These are phyloP conservation scores for Pythium utonaiense DNA, from an alignment of 352 stramenopile species.

Conservation along the genomic window DNA sequence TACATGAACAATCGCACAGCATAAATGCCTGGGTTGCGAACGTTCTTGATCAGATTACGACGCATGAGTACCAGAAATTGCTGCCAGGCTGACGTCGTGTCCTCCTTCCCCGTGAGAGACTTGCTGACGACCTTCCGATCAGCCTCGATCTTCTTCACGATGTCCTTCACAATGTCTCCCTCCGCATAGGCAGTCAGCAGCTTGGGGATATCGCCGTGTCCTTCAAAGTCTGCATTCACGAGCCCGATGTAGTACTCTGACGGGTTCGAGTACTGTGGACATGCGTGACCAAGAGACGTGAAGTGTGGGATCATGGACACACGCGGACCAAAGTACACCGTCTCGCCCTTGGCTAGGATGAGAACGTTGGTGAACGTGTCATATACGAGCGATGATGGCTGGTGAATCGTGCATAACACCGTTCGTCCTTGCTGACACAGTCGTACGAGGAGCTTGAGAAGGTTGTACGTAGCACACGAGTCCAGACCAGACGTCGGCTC, in stretches of 20 bases:
- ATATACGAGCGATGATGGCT: conserved; percentile 71
- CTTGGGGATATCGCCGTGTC: conserved; percentile 18
- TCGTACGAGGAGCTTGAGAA: conserved; percentile 75
- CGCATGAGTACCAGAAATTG: conserved; percentile 56
- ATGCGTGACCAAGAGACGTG: conserved; percentile 38
- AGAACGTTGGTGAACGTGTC: conserved; percentile 60
- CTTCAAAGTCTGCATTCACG: conserved; percentile 41
- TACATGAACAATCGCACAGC: conserved; percentile 72
- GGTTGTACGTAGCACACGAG: conserved; percentile 75
- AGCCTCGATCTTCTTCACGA: too few species aligned
- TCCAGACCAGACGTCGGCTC: conserved; percentile 92
- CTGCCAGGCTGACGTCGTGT: conserved; percentile 33
- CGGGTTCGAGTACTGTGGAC: conserved; percentile 62
- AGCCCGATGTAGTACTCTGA: conserved; percentile 35
- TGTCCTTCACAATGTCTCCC: too few species aligned
- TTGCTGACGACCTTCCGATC: too few species aligned
- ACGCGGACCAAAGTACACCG: conserved; percentile 87
- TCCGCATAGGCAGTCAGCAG: neutral
- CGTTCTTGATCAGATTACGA: conserved; percentile 53
- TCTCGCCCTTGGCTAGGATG: conserved; percentile 63
- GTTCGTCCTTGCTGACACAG: conserved; percentile 54
- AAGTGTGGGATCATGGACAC: conserved; percentile 46
- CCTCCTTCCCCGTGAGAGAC: too few species aligned
- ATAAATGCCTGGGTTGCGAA: conserved; percentile 64
- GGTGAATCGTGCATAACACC: conserved; percentile 82